These are phyloP conservation scores for Penicillium coprophilum DNA, from an alignment of 495 filamentous ascomycete genomes.

Conservation along the genomic window DNA sequence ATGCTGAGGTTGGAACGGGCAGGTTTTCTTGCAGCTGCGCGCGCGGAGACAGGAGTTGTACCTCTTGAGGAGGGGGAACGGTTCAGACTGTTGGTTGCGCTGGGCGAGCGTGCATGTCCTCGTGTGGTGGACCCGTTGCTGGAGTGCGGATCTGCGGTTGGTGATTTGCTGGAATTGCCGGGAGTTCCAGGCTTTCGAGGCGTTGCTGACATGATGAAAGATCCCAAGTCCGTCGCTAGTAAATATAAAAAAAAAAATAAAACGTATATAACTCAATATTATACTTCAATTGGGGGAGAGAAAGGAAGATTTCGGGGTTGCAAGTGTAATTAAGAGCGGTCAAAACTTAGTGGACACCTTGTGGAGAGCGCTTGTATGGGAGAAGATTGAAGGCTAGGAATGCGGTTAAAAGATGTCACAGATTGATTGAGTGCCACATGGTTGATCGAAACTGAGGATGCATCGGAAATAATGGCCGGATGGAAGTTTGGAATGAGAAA, in stretches of 20 bases:
- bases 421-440: conserved; percentile 31
- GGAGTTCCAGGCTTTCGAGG: conserved; percentile 47
- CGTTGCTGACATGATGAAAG: conserved; percentile 44
- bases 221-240: conserved; percentile 23
- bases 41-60: conserved; percentile 65
- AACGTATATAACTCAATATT: conserved; percentile 11
- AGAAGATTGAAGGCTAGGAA: conserved; percentile 16
- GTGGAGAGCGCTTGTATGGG: conserved; percentile 20
- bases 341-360: conserved; percentile 29
- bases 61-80: conserved; percentile 44
- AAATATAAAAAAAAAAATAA: conserved; percentile 19
- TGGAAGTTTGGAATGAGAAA: conserved; percentile 26
- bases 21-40: conserved; percentile 63
- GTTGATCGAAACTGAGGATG: conserved; percentile 21
- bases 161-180: conserved; percentile 42
- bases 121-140: conserved; percentile 42
- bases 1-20: conserved; percentile 59
- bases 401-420: conserved; percentile 27
- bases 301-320: conserved; percentile 16
- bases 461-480: conserved; percentile 22
- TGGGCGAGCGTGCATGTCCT: conserved; percentile 46
- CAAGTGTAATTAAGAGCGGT: conserved; percentile 29
- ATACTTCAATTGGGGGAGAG: conserved; percentile 12
- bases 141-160: conserved; percentile 35
- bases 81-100: conserved; percentile 41